Conservation (phyloP, 306 rosid genomes). For the Medicago ruthenica region DNA sequence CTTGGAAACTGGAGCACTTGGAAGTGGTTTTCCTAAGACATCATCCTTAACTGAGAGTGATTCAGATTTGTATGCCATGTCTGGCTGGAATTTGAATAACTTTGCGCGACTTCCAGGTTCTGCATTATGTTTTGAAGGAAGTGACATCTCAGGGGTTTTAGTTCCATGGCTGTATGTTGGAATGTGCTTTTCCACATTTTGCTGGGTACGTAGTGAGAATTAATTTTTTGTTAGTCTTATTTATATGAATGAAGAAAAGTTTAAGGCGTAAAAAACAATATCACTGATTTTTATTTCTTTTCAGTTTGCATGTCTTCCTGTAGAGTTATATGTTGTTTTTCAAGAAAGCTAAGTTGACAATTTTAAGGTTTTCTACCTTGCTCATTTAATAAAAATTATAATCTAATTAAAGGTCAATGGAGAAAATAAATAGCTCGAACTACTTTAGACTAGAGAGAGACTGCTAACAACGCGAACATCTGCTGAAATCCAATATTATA, state of each 20-base stretch:
- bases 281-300: too few species aligned
- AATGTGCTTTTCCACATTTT: constrained; percentile 96
- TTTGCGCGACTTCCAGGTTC: constrained; percentile 86
- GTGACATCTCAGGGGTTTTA: constrained; percentile 91
- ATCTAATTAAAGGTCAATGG: too few species aligned
- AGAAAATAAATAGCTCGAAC: too few species aligned
- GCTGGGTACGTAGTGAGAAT: constrained; percentile 78
- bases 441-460: too few species aligned
- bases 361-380: too few species aligned
- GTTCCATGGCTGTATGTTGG: constrained; percentile 97
- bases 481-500: too few species aligned
- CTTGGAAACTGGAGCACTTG: constrained; percentile 76
- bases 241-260: constrained; percentile 9
- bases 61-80: constrained; percentile 55
- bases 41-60: constrained; percentile 50
- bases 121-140: constrained; percentile 77
- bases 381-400: too few species aligned
- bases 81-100: constrained; percentile 97
- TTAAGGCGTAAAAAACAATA: too few species aligned
- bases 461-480: too few species aligned
- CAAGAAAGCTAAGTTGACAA: too few species aligned
- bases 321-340: too few species aligned
- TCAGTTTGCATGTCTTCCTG: too few species aligned
- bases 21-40: constrained; percentile 87
- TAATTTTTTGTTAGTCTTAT: constrained; percentile 4